These are phyloP conservation scores for Cladosporium oxysporum DNA, from an alignment of 2,329 filamentous ascomycete genomes.

Conservation along the genomic window DNA sequence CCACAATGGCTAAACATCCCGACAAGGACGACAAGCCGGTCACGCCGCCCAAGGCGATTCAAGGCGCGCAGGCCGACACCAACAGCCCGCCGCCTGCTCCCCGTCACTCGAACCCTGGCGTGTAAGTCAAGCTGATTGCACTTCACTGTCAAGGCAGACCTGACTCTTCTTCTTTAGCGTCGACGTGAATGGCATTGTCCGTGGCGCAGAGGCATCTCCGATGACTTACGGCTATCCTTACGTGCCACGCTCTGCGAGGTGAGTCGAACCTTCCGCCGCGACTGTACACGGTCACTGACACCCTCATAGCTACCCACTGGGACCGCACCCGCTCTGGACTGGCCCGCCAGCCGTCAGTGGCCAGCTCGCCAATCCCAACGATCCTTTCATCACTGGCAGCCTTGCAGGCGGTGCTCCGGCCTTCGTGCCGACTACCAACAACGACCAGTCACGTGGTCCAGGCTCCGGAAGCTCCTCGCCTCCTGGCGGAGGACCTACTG, in stretches of 20 bases:
- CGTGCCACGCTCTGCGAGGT: background rate
- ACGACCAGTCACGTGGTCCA: background rate
- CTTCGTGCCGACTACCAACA: slow-evolving; percentile 3
- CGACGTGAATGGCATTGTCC: background rate
- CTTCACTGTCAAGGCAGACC: background rate
- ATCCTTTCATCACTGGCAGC: background rate
- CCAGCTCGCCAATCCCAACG: background rate
- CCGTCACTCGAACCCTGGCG: background rate
- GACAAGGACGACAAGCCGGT: background rate
- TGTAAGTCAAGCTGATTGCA: background rate
- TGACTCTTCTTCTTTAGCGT: background rate
- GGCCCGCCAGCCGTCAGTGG: slow-evolving; percentile 1
- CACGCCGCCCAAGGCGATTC: background rate
- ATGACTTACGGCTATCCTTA: background rate
- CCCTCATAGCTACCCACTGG: background rate
- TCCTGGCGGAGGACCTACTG: background rate
- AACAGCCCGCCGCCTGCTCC: background rate
- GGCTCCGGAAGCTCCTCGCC: background rate
- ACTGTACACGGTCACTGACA: background rate
- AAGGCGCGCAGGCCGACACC: background rate
- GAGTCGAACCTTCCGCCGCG: background rate
- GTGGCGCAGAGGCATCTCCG: background rate
- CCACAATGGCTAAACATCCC: background rate
- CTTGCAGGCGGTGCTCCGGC: background rate
- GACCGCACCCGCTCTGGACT: background rate